Base-by-base conservation (phyloP, 225 moss, liverwort and hornwort genomes). In the Pseudoscleropodium purum region DNA sequence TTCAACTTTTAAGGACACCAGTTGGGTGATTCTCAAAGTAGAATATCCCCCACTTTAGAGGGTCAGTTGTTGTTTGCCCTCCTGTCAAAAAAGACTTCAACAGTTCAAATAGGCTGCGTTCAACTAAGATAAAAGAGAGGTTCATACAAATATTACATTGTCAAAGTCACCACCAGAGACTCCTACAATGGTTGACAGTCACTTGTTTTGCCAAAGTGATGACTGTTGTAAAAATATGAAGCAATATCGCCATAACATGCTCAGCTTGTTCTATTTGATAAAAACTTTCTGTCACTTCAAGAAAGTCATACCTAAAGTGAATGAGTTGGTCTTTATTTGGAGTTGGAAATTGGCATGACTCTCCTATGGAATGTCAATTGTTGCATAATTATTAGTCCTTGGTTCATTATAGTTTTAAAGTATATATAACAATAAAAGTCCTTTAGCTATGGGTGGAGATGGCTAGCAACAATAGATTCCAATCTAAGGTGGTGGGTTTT, bases 11-110 rank as follows among this genome's bases (percentile, higher is more conserved):
- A 59, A 59, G 65, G 86, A 56, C 70, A 70, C 59, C 67, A 49
- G 74, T 33, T 61, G 85, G 82, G 85, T 86, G 79, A 88, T 88
- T 86, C 82, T 90, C 83, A 51, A 41, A 39, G 85, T 86, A 88
- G 79, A 84, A 92, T 88, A 79, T 67, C 41, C 90, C 79, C 79
- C 24, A 24, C 60, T n/a, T n/a, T 66, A 64, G 56, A 85, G 87
- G 34, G 31, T 30, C 63, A 31, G 64, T 33, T 65, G 61, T 86
- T 86, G 61, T 83, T 86, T 74, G 89, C 90, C 84, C 86, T 84
- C 45, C 2, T 81, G 60, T 70, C 30, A 45, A 75, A 75, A 59
- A 9, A 52, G 86, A 86, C 74, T 89, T 75, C 66, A 83, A 45
- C 43, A 49, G 57, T 47, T 68, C 21, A 70, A 67, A n/a, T 65